phyloP scores from a whole-genome alignment of 2,329 filamentous ascomycete genomes.

The Fusarium continuum region DNA sequence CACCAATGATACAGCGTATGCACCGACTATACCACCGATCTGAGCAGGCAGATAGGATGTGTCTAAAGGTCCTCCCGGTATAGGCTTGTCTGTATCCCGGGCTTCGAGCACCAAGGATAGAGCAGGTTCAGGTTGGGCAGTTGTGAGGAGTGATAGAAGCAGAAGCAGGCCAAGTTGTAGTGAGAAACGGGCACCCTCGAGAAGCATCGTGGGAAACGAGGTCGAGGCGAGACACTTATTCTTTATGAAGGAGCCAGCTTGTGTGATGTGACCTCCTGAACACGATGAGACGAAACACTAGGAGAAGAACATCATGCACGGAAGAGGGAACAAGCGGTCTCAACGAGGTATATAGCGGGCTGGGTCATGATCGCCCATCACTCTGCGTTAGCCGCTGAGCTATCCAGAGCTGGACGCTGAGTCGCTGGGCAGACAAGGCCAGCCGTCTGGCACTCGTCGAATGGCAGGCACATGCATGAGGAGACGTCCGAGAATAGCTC shows the following conservation, averaged over 20 bases:
- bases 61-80: conserved; percentile 68
- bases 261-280: conserved; percentile 55
- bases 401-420: conserved; percentile 53
- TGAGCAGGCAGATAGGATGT: conserved; percentile 77
- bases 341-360: conserved; percentile 66
- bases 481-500: conserved; percentile 49
- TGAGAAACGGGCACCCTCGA: conserved; percentile 39
- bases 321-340: conserved; percentile 54
- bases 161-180: conserved; percentile 45
- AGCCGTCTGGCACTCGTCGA: conserved; percentile 35
- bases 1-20: conserved; percentile 81
- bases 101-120: conserved; percentile 39
- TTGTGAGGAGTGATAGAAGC: conserved; percentile 41
- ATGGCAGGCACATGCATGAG: conserved; percentile 52
- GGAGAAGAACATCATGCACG: conserved; percentile 57
- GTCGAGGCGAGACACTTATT: conserved; percentile 40
- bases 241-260: conserved; percentile 47
- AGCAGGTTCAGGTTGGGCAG: conserved; percentile 46
- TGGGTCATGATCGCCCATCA: conserved; percentile 59
- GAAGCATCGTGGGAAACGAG: conserved; percentile 53
- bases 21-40: conserved; percentile 83
- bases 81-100: conserved; percentile 63
- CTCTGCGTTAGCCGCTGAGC: conserved; percentile 53
- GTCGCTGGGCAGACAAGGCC: conserved; percentile 49
- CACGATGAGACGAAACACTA: conserved; percentile 59